A percentile compares a stretch with the other conserved stretches of the same genome.
These are phyloP conservation scores for Comarum palustre DNA, from an alignment of 306 rosid genomes.

Conservation along the genomic window DNA sequence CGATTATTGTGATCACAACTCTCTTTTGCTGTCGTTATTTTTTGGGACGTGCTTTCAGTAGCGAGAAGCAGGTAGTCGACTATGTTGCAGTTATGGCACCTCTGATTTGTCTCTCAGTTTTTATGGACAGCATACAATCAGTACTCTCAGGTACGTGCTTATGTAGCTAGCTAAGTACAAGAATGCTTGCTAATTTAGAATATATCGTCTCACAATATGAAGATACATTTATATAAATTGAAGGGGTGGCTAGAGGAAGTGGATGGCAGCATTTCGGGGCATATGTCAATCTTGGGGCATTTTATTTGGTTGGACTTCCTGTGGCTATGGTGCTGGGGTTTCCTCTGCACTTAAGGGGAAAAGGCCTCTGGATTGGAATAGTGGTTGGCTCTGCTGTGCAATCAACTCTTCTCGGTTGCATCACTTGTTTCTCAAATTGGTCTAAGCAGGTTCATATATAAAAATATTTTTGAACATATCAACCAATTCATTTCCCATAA, in stretches of 20 bases:
- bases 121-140: conserved; percentile 37
- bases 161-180: background rate
- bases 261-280: conserved; percentile 57
- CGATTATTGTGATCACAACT: conserved; percentile 25
- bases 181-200: background rate
- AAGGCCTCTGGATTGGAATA: conserved; percentile 63
- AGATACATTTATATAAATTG: background rate
- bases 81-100: conserved; percentile 49
- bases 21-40: conserved; percentile 32
- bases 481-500: background rate
- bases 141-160: conserved; percentile 36
- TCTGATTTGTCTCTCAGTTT: conserved; percentile 36
- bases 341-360: conserved; percentile 31
- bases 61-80: conserved; percentile 43
- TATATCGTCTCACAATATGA: background rate
- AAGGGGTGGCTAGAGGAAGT: conserved; percentile 52
- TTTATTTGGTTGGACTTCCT: conserved; percentile 52
- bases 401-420: conserved; percentile 25
- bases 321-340: conserved; percentile 38
- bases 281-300: conserved; percentile 47
- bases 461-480: background rate
- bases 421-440: conserved; percentile 47
- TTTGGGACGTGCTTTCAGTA: conserved; percentile 59
- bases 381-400: conserved; percentile 30
- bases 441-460: conserved; percentile 36